Conservation (phyloP, 2,329 filamentous ascomycete species). For the Ceratocystis diversiconidia region DNA sequence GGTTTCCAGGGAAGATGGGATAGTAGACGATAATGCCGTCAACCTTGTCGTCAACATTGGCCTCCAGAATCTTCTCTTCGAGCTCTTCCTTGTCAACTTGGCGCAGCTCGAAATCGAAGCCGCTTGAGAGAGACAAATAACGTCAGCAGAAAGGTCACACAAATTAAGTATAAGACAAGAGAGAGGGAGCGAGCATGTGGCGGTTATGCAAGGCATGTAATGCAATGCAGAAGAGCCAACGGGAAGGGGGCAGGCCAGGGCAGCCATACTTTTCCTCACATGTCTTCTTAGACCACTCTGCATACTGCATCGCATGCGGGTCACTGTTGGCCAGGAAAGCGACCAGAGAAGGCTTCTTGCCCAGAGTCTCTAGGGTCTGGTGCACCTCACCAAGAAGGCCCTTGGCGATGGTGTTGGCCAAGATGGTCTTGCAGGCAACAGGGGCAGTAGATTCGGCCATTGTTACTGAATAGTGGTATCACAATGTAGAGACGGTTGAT, state of each 20-base stretch:
- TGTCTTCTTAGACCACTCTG: conserved; percentile 94
- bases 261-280: conserved; percentile 77
- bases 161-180: not conserved
- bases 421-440: conserved; percentile 74
- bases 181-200: not conserved
- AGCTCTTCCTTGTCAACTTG: conserved; percentile 74
- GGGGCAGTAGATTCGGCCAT: conserved; percentile 14
- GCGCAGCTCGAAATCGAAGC: conserved; percentile 77
- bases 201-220: not conserved
- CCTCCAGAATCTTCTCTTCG: conserved; percentile 73
- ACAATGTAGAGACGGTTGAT: not conserved
- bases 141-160: not conserved
- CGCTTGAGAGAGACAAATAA: conserved; percentile 37
- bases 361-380: conserved; percentile 56
- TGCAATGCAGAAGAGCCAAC: conserved; percentile 5
- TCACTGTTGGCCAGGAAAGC: conserved; percentile 89
- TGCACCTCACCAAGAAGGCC: conserved; percentile 63
- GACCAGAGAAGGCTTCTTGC: conserved; percentile 63
- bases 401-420: conserved; percentile 78
- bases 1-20: conserved; percentile 74
- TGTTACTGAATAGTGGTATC: not conserved
- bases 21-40: conserved; percentile 97
- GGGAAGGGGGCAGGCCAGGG: not conserved
- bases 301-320: conserved; percentile 82
- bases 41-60: conserved; percentile 63